Evolutionary conservation across 257 asterid genomes (phyloP).

Genomic region (Solanum corneliomulleri): DNA sequence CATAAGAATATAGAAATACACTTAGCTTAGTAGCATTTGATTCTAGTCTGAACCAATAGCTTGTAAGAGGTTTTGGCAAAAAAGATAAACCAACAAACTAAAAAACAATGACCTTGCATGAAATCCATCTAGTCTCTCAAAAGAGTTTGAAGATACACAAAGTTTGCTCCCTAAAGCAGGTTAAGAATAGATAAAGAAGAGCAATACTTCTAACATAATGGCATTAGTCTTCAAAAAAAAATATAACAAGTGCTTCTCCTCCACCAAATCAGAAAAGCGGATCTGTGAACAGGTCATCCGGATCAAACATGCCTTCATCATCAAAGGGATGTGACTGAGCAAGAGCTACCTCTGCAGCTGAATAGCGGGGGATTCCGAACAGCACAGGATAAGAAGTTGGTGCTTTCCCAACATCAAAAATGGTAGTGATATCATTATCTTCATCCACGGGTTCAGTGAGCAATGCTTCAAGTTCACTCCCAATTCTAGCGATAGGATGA

Average conservation of each 20-base stretch:
- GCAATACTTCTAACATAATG: background rate
- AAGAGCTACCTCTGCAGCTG: background rate
- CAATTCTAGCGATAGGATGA: background rate
- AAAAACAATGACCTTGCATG: background rate
- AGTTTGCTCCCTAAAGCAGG: background rate
- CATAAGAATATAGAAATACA: background rate
- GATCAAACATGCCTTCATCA: background rate
- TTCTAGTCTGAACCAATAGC: background rate
- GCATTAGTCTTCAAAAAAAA: background rate
- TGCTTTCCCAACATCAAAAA: background rate
- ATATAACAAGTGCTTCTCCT: background rate
- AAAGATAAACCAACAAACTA: background rate
- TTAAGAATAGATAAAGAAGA: background rate
- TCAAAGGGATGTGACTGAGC: background rate
- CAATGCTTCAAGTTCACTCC: background rate
- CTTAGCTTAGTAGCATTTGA: background rate
- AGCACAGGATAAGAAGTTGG: background rate
- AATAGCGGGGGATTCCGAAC: background rate
- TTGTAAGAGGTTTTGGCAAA: background rate
- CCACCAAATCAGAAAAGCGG: background rate
- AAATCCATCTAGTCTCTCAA: background rate
- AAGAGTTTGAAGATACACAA: background rate
- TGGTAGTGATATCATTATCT: background rate
- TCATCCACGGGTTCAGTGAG: background rate
- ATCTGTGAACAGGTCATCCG: background rate